Conservation (phyloP, 345 rosid species). For the Salix koriyanagi region DNA sequence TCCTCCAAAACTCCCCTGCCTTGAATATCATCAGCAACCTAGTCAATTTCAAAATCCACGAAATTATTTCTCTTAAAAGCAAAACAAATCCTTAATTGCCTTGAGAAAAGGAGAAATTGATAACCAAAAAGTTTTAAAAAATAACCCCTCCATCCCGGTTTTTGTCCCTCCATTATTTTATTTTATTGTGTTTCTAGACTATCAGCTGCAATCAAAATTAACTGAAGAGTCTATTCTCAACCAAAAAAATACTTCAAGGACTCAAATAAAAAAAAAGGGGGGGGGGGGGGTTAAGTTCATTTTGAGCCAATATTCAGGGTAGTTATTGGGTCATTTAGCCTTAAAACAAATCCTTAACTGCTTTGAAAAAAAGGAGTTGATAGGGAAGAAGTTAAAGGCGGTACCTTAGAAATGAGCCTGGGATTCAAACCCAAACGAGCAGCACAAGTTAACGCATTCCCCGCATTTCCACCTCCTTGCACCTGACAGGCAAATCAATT, state of each 20-base stretch:
- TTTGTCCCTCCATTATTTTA: too few relatives aligned
- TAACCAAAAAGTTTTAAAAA: too few relatives aligned
- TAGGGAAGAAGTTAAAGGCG: background rate
- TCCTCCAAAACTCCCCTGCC: slow-evolving; percentile 33
- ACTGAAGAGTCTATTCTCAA: too few relatives aligned
- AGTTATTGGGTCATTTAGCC: too few relatives aligned
- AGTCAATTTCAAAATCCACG: background rate
- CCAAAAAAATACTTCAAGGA: too few relatives aligned
- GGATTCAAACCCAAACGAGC: slow-evolving; percentile 42
- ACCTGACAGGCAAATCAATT: slow-evolving; percentile 12
- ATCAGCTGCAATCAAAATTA: too few relatives aligned
- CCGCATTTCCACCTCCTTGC: slow-evolving; percentile 50
- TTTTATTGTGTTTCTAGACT: too few relatives aligned
- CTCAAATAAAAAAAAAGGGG: too few relatives aligned
- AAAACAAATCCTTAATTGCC: background rate
- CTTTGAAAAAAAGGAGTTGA: background rate
- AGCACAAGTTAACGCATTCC: slow-evolving; percentile 38
- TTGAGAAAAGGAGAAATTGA: background rate
- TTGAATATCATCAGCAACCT: slow-evolving; percentile 38
- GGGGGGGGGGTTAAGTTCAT: too few relatives aligned
- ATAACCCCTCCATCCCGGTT: too few relatives aligned
- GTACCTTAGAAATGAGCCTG: slow-evolving; percentile 41
- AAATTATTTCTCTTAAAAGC: background rate
- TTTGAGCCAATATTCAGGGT: too few relatives aligned
- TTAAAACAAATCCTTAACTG: background rate